Base-by-base conservation (phyloP, 768 basidiomycete genomes). In the Trametes coccinea region DNA sequence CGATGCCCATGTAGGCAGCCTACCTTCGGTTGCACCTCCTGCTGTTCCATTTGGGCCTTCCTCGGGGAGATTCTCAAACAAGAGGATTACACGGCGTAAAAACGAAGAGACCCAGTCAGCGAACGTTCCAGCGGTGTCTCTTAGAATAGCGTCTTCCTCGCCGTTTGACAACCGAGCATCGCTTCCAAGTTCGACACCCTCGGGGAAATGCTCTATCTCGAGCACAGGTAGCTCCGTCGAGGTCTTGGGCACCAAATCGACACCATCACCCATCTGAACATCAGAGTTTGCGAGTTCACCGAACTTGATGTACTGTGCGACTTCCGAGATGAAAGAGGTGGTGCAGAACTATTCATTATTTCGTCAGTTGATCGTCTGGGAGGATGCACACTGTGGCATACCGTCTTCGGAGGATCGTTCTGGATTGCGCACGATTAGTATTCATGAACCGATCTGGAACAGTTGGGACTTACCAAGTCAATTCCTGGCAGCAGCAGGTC, bases 31-130 rank as follows among this genome's bases (percentile, higher is more conserved):
- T 62, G 85, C 75, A 53, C 85, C 85, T 14, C 85, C 86, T 7
- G 85, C 83, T 16, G 81, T 77, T 5, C 84, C 84, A 66, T 84
- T 79, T 55, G 81, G 73, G 52, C 89, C 86, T 73, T 94, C 92
- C 60, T 94, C 92, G 0, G 93, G 92, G 17, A 95, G 78, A 68
- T 93, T 93, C 72, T 92, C 90, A 61, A 94, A 83, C 5, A 95
- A 76, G 57, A 88, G 82, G 37, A 95, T 86, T 9, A 94, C 88
- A 48, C 90, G 78, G 5, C 87, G 84, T 58, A 95, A 80, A 72
- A 94, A 92, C 64, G 80, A 86, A n/a, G 88, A 80, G 6, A 94
- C 80, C 93, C 93, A 93, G 67, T 89, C 89, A 0, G 90, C 84
- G 68, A 93, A 91, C 39, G 82, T 84, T 2, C 84, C 82, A 14